These are phyloP conservation scores for Hypholoma sublateritium DNA, from an alignment of 768 basidiomycete genomes.

Conservation along the genomic window DNA sequence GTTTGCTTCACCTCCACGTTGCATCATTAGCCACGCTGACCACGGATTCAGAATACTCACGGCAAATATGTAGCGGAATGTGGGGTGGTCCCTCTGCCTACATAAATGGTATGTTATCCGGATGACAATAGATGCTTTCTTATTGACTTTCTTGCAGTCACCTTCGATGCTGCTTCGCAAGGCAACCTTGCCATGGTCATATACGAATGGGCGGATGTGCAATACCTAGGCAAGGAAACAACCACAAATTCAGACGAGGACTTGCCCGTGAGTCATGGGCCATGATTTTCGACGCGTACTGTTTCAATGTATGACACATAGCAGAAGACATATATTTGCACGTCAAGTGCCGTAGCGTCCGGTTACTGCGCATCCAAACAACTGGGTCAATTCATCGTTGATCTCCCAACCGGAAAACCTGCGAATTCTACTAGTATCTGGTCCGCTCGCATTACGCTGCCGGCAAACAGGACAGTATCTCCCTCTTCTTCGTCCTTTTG, in stretches of 20 bases:
- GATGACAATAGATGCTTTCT: neutral
- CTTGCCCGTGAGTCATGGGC: conserved; percentile 57
- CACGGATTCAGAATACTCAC: conserved; percentile 57
- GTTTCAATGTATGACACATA: conserved; percentile 21
- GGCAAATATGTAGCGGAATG: conserved; percentile 96
- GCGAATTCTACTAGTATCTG: conserved; percentile 82
- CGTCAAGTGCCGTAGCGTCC: conserved; percentile 69
- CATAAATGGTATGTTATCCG: conserved; percentile 71
- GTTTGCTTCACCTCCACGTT: conserved; percentile 22
- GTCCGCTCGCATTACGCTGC: conserved; percentile 76
- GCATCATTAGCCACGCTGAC: conserved; percentile 3
- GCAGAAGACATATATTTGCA: conserved; percentile 95
- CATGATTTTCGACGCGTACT: conserved; percentile 1
- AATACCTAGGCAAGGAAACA: conserved; percentile 73
- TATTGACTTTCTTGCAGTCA: conserved; percentile 43
- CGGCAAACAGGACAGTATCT: conserved; percentile 30
- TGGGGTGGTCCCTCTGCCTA: conserved; percentile 77
- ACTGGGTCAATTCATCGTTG: conserved; percentile 89
- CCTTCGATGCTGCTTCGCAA: conserved; percentile 73
- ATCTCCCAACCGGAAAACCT: conserved; percentile 60
- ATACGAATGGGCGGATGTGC: conserved; percentile 92
- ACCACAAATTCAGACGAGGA: conserved; percentile 43
- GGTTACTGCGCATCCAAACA: conserved; percentile 69
- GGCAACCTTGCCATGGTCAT: conserved; percentile 94
- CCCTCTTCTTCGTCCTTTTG: conserved; percentile 40